These are phyloP conservation scores for Lactarius akahatsu DNA, from an alignment of 768 basidiomycete genomes.

Conservation along the genomic window DNA sequence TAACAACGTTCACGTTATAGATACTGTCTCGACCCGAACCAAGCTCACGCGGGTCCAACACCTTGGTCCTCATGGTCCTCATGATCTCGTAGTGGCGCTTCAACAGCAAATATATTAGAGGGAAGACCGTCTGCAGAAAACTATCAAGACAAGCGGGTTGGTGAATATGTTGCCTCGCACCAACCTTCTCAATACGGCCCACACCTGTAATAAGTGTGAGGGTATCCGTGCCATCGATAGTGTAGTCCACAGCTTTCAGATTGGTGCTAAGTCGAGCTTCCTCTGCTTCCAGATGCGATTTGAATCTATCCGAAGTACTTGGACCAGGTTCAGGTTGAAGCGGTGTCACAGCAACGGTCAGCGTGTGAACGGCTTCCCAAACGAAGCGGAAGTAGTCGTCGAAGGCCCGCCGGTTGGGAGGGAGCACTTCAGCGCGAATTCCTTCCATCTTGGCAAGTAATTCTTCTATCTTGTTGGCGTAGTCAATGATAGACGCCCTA, in stretches of 20 bases:
- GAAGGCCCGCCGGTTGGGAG: conserved; percentile 12
- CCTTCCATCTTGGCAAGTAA: conserved; percentile 25
- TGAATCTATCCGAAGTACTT: conserved; percentile 25
- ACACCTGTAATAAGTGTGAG: conserved; percentile 34
- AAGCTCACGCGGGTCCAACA: conserved; percentile 15
- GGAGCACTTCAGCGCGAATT: conserved; percentile 3
- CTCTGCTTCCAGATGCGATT: conserved; percentile 30
- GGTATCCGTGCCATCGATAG: conserved; percentile 36
- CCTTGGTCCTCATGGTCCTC: conserved; percentile 10
- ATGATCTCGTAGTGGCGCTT: conserved; percentile 30
- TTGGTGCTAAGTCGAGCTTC: conserved; percentile 32
- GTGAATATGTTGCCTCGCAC: not conserved
- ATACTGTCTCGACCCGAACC: not conserved
- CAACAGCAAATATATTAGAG: conserved; percentile 25
- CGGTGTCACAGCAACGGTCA: conserved; percentile 6
- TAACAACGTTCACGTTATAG: not conserved
- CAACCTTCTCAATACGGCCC: conserved; percentile 35
- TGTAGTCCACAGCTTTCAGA: conserved; percentile 32
- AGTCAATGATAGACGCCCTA: conserved; percentile 18
- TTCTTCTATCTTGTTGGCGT: conserved; percentile 19
- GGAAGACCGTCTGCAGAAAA: conserved; percentile 21
- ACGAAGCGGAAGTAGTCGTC: not conserved
- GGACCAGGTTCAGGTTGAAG: not conserved
- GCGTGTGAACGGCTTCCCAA: conserved; percentile 9
- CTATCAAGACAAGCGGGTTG: not conserved